Evolutionary conservation across 345 rosid genomes (phyloP), one percentile per base, ranked within the genome.

Genomic region (Populus nigra): DNA sequence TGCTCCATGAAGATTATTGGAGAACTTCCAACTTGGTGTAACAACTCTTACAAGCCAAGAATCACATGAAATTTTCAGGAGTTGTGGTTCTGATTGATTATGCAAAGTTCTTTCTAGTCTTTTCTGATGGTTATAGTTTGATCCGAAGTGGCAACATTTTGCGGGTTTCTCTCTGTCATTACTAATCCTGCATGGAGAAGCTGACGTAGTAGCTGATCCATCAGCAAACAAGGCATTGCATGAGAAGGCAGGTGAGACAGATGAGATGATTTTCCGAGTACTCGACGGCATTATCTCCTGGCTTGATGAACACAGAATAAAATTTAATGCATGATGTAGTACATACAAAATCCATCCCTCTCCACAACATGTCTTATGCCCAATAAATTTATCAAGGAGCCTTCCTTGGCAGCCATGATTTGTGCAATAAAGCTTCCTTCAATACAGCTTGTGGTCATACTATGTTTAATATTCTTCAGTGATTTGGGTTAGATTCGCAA

Each of bases 181-280:
- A 62, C 78, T 92, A 80, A 90, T 96, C 53, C 80, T 96, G 72
- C 99, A 93, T 38, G 99, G 99, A 50, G 98, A 92, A 80, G 87
- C 87, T 20, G 99, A 96, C 73, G 75, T 72, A 7, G 91, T 96
- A 47, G 92, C 99, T 0, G 97, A 96, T 79, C 99, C 97, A 1
- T 89, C 97, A 0, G 95, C 92, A 68, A 96, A 97, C 90, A 88
- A 81, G 87, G 89, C 87, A 17, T 81, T 96, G 80, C 85, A 91
- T 20, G 85, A 90, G 87, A 94, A 91, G 79, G 97, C 99, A 18
- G 88, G 98, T 0, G 99, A 96, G 74, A 89, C 98, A 3, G 99
- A 96, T 73, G 97, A 92, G 16, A 77, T 77, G 83, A 92, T 93
- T 71, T 80, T 86, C 25, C 90, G 80, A 82, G 99, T 93, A 80